Evolutionary conservation across 2,329 filamentous ascomycete genomes (phyloP), one percentile per base, ranked within the genome.

Genomic region (Colletotrichum sp.): DNA sequence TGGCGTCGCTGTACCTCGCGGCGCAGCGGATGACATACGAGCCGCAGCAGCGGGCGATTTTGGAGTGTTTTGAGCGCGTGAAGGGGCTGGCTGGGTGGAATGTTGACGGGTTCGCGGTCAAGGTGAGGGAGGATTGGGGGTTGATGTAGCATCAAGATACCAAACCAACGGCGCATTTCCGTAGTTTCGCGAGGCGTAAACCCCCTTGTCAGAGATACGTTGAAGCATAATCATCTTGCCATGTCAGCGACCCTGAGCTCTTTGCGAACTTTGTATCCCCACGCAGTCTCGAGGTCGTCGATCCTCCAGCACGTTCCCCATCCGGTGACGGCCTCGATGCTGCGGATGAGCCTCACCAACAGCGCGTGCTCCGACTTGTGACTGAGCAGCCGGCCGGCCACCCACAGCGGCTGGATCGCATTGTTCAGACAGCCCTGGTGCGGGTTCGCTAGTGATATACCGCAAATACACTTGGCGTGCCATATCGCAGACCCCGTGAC

Each of bases 361-460:
- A 84, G 77, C 15, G 82, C 75, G 57, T 87, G 87, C 75, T 89
- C 86, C 6, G 83, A 83, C 34, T 82, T 84, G 81, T 92, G 90
- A 70, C 87, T 91, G 57, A 92, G 84, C 1, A 91, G 81, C 44
- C 87, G 85, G 0, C 89, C 90, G 1, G 90, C 90, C 15, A 92
- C 85, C 87, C 89, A 91, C 1, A 92, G 82, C 1, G 90, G 90
- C 76, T 92, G 90, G 6, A 91, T 89, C 5, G 89, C 89, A 78
- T 92, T 92, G 76, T 90, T 92, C 39, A 91, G 79, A 76, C 88
- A 90, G 4, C 90, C 90, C 13, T 88, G 85, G 72, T 92, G 89
- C 6, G 87, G 87, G 73, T 92, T 92, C 4, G 89, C 87, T 15
- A 89, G 79, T 1, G 90, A 90, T 26, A 92, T 92, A 4, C 89